These are phyloP conservation scores for Diplogelasinospora grovesii DNA, from an alignment of 495 filamentous ascomycete species.

Conservation along the genomic window DNA sequence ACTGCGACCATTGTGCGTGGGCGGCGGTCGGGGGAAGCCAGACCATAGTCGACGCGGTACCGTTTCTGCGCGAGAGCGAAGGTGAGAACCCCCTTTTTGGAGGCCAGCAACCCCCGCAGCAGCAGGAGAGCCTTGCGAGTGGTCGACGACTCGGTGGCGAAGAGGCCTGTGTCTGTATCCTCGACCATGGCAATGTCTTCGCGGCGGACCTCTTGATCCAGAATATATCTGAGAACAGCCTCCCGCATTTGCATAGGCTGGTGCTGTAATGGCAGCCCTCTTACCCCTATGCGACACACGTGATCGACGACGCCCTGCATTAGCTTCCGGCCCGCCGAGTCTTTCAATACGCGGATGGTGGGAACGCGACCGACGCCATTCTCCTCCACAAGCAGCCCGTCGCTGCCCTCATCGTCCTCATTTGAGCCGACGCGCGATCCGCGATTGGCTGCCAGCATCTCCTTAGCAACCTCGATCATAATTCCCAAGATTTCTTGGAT, in stretches of 20 bases:
- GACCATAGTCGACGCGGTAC: constrained; percentile 63
- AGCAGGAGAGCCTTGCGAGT: constrained; percentile 43
- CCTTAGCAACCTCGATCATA: constrained; percentile 28
- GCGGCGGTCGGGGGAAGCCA: constrained; percentile 37
- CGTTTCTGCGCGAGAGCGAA: constrained; percentile 54
- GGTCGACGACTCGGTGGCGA: constrained; percentile 18
- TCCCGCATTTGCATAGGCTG: constrained; percentile 28
- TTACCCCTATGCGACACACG: constrained; percentile 34
- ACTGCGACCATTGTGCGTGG: constrained; percentile 53
- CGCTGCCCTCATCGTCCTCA: constrained; percentile 12
- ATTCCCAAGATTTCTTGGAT: constrained; percentile 51
- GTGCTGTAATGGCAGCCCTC: constrained; percentile 34
- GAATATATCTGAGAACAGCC: constrained; percentile 40
- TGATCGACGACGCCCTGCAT: constrained; percentile 22
- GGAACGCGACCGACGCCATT: constrained; percentile 28
- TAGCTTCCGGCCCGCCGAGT: constrained; percentile 25
- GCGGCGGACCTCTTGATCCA: constrained; percentile 17
- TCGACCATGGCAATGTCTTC: constrained; percentile 30
- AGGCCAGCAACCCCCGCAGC: constrained; percentile 55
- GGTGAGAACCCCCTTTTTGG: constrained; percentile 43
- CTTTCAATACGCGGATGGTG: constrained; percentile 35
- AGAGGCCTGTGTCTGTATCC: constrained; percentile 28
- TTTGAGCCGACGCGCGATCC: constrained; percentile 34
- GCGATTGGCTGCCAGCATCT: constrained; percentile 15
- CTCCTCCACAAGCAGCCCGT: constrained; percentile 12